Evolutionary conservation across 1,284 basidiomycete genomes (phyloP), one percentile per base, ranked within the genome.

Genomic region (Cutaneotrichosporon curvatum): DNA sequence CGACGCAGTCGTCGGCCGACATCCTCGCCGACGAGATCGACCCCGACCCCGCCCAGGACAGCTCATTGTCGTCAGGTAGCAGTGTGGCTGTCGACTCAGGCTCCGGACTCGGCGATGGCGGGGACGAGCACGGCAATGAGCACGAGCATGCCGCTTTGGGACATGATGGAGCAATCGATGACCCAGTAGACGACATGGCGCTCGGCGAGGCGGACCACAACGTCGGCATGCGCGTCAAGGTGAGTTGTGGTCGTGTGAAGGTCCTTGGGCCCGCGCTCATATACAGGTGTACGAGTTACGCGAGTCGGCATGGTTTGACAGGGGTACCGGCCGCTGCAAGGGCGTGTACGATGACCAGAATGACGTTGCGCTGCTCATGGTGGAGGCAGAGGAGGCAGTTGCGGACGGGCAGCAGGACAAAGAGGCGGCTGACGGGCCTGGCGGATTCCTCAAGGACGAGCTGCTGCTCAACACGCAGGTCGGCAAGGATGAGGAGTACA

Each of bases 261-360:
- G 21, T 9, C 15, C n/a, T 10, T 10, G 15, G 16, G 10, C 11
- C 5, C 18, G 45, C 39, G 23, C 25, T 44, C 37, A 7, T 4
- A 10, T 5, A 15, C 71, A 92, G 84, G 90, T 96, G 22, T 96
- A 96, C 71, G 84, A 91, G 71, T 81, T 96, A 50, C 79, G 89
- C 47, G 86, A 84, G 48, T 79, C 84, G 50, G 81, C 82, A 44
- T 96, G 91, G 91, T 79, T 84, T 48, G 92, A 96, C 75, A 82
- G 89, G 62, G 91, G 91, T 37, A 95, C 91, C 18, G 92, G 91
- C 0, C 86, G 89, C 66, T 94, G 91, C 69, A 85, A 84, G 59
- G 89, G 89, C 32, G 82, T 89, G 60, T 84, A 88, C 59, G 82
- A 87, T 60, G 81, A 84, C 57, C 78, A 81, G 37, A 79, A 79